Conservation (phyloP, 2,329 filamentous ascomycete species). For the Aspergillus alliaceus region DNA sequence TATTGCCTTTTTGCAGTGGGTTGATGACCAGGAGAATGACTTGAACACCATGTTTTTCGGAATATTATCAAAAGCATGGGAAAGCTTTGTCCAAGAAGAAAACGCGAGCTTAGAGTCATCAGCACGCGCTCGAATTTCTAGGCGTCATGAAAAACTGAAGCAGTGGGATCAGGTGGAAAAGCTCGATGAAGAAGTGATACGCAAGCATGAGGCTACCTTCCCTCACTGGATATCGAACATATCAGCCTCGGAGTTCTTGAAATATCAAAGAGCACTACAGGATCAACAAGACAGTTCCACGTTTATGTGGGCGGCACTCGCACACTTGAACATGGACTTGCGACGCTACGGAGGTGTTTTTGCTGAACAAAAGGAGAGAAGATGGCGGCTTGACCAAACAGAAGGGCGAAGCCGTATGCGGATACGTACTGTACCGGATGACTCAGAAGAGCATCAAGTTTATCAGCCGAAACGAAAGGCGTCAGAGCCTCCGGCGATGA, state of each 20-base stretch:
- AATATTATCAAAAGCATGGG: constrained; percentile 79
- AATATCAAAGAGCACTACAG: constrained; percentile 83
- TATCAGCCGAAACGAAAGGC: constrained; percentile 82
- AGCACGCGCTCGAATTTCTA: constrained; percentile 67
- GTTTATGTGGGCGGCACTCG: constrained; percentile 74
- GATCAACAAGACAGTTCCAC: constrained; percentile 88
- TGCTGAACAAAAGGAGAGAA: constrained; percentile 61
- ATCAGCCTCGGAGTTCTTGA: constrained; percentile 85
- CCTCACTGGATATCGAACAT: constrained; percentile 95
- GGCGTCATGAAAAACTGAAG: constrained; percentile 78
- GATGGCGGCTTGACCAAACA: constrained; percentile 93
- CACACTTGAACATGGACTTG: constrained; percentile 75
- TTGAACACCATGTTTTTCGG: constrained; percentile 82
- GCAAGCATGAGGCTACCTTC: constrained; percentile 83
- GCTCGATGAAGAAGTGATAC: constrained; percentile 68
- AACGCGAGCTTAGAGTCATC: constrained; percentile 78
- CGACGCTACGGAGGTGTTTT: constrained; percentile 79
- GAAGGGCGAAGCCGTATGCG: constrained; percentile 96
- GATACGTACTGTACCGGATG: constrained; percentile 79
- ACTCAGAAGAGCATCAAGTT: constrained; percentile 64
- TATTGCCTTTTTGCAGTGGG: constrained; percentile 82
- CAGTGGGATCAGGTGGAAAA: constrained; percentile 73
- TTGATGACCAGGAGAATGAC: constrained; percentile 75
- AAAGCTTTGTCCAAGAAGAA: constrained; percentile 79
- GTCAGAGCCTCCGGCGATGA: constrained; percentile 51